phyloP scores from a whole-genome alignment of 805 yeast genomes.

The Cyberlindnera mrakii region DNA sequence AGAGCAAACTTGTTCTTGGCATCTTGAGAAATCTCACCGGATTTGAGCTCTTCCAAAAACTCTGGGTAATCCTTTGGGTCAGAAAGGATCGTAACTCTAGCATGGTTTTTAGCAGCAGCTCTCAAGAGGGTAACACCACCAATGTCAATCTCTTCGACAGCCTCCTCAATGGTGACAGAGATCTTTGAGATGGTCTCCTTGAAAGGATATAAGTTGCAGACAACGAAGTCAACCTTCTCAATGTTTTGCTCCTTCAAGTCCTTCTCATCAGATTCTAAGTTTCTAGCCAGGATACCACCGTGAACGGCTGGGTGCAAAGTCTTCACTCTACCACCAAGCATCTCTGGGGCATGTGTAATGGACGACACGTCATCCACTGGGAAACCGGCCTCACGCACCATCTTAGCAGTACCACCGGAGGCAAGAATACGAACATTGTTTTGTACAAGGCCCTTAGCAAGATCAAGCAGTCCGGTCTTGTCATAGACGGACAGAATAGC shows the following conservation, averaged over 20 bases:
- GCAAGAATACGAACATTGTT: slow-evolving; percentile 90
- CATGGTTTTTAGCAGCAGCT: slow-evolving; percentile 98
- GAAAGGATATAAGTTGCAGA: slow-evolving; percentile 97
- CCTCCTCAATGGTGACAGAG: slow-evolving; percentile 93
- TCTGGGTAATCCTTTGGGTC: slow-evolving; percentile 92
- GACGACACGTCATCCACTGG: slow-evolving; percentile 94
- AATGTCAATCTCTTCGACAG: slow-evolving; percentile 97
- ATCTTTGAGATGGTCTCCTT: slow-evolving; percentile 94
- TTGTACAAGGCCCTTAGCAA: slow-evolving; percentile 89
- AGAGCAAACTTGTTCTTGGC: slow-evolving; percentile 82
- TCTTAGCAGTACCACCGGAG: slow-evolving; percentile 93
- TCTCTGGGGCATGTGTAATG: slow-evolving; percentile 97
- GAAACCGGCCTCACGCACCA: slow-evolving; percentile 96
- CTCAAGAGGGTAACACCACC: slow-evolving; percentile 96
- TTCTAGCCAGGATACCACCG: slow-evolving; percentile 94
- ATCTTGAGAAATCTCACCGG: slow-evolving; percentile 64
- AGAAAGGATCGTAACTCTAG: slow-evolving; percentile 90
- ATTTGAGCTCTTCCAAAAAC: slow-evolving; percentile 70
- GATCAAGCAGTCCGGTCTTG: slow-evolving; percentile 91
- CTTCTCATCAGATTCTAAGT: slow-evolving; percentile 82
- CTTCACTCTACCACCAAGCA: slow-evolving; percentile 98
- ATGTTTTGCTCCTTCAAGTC: slow-evolving; percentile 87
- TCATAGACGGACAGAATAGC: slow-evolving; percentile 97
- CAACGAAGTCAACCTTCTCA: slow-evolving; percentile 94
- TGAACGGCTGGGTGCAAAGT: slow-evolving; percentile 98